A percentile compares a stretch with the other conserved stretches of the same genome.
Evolutionary conservation across 768 basidiomycete genomes (phyloP).

Genomic region (Termitomyces sp.): DNA sequence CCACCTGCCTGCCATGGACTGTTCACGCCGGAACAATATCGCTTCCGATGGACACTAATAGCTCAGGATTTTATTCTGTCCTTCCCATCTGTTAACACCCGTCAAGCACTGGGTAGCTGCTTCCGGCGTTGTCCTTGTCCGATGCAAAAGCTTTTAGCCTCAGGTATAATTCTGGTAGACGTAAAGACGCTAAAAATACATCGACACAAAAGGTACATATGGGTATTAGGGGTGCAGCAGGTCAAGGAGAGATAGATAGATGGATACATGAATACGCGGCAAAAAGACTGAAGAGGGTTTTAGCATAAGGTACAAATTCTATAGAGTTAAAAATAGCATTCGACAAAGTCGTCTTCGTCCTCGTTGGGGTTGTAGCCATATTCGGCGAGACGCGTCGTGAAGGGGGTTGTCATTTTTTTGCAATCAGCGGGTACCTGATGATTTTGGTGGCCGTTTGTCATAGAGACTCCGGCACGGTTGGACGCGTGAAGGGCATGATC

Average conservation of each 20-base stretch:
- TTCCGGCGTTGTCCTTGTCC: background rate
- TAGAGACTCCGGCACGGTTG: background rate
- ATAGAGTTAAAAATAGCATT: background rate
- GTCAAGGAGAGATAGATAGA: background rate
- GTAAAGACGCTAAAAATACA: background rate
- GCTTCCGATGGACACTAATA: background rate
- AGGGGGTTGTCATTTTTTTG: constrained; percentile 13
- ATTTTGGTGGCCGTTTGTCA: background rate
- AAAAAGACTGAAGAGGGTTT: background rate
- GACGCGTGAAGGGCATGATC: constrained; percentile 12
- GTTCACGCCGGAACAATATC: background rate
- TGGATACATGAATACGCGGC: background rate
- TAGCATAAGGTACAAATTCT: background rate
- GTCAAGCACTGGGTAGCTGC: background rate
- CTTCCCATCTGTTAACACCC: background rate
- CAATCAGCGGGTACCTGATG: constrained; percentile 3
- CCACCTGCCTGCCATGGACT: no score
- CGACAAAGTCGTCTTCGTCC: constrained; percentile 10
- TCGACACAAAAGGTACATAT: background rate
- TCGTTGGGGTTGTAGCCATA: constrained; percentile 16
- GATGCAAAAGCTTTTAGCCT: background rate
- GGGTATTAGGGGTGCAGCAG: background rate
- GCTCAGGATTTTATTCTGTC: background rate
- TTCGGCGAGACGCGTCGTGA: constrained; percentile 11
- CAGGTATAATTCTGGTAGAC: background rate